Evolutionary conservation across 2,329 filamentous ascomycete species (phyloP), one percentile per base, ranked within the genome.

Genomic region (Bimuria novae-zelandiae): DNA sequence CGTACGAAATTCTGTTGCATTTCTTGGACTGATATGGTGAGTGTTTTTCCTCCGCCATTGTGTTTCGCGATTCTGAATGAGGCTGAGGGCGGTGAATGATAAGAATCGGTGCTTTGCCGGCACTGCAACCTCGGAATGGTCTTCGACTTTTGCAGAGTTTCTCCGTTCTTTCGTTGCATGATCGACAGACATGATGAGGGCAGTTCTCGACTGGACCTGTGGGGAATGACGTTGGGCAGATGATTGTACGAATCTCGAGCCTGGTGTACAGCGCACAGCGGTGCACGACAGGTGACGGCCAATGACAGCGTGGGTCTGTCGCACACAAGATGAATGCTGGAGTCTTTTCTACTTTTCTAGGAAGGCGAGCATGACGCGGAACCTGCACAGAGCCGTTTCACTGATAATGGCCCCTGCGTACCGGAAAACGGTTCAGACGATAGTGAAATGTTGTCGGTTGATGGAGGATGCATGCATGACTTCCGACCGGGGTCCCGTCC

Each of bases 361-460:
- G 37, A 41, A 36, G 40, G 27, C n/a, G 16, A 19, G 43, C 46
- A 44, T 59, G 56, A 54, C 52, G 55, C 57, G 56, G 33, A 56
- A 43, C 43, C 41, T 59, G 60, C 58, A 60, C 47, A 58, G 33
- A 54, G 42, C 57, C 52, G 56, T 30, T 25, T 22, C 6, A 4
- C 27, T 47, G 42, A 35, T 41, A 35, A 33, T 8, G 48, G 33
- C 48, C 51, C 52, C 37, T 40, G 4, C 37, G 51, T 30, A 46
- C 32, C 47, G 17, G 50, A 16, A 30, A 44, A 43, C 25, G 49
- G 43, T 43, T 29, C 21, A 25, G 14, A 39, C 33, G 23, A 27
- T 3, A 35, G 22, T 27, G 19, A 29, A 35, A 42, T 52, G 48
- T 22, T 22, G 17, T 21, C 35, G 17, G 30, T 37, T 10, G 32